phyloP scores from a whole-genome alignment of 208 protist genomes.

The Phytomonas serpens region DNA sequence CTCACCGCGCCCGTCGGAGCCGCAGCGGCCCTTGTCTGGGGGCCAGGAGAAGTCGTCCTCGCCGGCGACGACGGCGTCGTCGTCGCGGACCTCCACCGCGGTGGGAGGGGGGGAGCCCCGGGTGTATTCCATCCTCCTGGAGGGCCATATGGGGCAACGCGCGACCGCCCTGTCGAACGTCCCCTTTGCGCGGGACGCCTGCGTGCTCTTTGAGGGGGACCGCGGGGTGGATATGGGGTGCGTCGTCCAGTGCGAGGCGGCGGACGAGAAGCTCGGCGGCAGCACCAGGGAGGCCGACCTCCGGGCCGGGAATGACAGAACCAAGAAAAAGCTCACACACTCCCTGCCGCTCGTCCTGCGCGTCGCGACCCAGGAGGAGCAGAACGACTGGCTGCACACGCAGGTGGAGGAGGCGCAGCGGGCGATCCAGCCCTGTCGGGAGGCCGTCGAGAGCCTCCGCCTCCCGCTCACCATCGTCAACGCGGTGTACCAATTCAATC shows the following conservation, averaged over 20 bases:
- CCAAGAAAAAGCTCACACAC: not conserved
- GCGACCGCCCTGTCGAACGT: slow-evolving; percentile 22
- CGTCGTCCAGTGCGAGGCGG: slow-evolving; percentile 34
- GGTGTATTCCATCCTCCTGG: slow-evolving; percentile 30
- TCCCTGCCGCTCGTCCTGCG: slow-evolving; percentile 27
- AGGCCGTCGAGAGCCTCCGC: slow-evolving; percentile 29
- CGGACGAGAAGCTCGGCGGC: slow-evolving; percentile 4
- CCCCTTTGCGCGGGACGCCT: slow-evolving; percentile 23
- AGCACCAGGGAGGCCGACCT: not conserved
- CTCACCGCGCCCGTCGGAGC: too few relatives aligned
- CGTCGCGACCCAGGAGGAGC: slow-evolving; percentile 44
- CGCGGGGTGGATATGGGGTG: slow-evolving; percentile 69
- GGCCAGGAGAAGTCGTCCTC: not conserved
- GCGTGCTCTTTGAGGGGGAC: slow-evolving; percentile 75
- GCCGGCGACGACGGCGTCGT: too few relatives aligned
- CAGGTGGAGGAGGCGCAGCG: slow-evolving; percentile 41
- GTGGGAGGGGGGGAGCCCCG: too few relatives aligned
- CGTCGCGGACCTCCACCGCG: too few relatives aligned
- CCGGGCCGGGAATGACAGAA: not conserved
- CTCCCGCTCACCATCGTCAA: slow-evolving; percentile 53
- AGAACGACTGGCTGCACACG: slow-evolving; percentile 40
- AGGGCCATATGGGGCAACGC: slow-evolving; percentile 32
- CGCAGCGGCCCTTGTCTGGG: not conserved
- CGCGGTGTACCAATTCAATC: slow-evolving; percentile 86
- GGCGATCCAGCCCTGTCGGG: slow-evolving; percentile 44